These are phyloP conservation scores for Iberis pinnata DNA, from an alignment of 345 rosid genomes.

Conservation along the genomic window DNA sequence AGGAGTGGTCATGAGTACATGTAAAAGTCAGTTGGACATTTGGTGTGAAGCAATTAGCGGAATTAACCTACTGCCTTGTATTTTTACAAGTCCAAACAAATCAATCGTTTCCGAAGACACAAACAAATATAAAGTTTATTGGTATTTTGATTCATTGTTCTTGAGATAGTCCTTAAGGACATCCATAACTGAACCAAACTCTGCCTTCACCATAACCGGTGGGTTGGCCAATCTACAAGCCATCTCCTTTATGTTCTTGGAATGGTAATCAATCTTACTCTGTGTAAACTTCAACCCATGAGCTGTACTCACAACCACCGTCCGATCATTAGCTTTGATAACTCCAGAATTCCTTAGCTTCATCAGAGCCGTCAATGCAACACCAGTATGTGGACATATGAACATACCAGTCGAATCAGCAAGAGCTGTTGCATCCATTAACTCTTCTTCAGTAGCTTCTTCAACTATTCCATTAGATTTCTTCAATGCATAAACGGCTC, in stretches of 20 bases:
- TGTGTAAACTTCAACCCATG: conserved; percentile 88
- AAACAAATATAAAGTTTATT: no score
- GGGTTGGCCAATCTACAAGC: conserved; percentile 71
- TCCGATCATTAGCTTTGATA: conserved; percentile 53
- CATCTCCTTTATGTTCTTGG: conserved; percentile 63
- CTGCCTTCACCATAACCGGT: conserved; percentile 66
- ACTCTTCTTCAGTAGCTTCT: conserved; percentile 82
- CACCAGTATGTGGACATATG: conserved; percentile 91
- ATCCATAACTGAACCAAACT: conserved; percentile 84
- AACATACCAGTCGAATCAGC: conserved; percentile 97
- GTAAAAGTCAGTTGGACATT: no score
- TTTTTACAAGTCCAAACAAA: no score
- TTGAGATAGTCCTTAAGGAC: conserved; percentile 31
- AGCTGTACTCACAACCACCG: conserved; percentile 89
- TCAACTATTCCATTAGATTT: conserved; percentile 75
- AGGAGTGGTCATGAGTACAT: no score
- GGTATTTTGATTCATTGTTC: no score
- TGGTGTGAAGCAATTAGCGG: no score
- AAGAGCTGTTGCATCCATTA: conserved; percentile 90
- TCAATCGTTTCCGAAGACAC: no score
- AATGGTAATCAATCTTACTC: conserved; percentile 77
- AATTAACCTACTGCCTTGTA: no score
- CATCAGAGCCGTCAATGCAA: conserved; percentile 67
- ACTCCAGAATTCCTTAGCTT: conserved; percentile 77
- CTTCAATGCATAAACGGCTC: conserved; percentile 76